Evolutionary conservation across 1,284 basidiomycete genomes (phyloP).

Genomic region (Austroboletus olivaceoglutinosus): DNA sequence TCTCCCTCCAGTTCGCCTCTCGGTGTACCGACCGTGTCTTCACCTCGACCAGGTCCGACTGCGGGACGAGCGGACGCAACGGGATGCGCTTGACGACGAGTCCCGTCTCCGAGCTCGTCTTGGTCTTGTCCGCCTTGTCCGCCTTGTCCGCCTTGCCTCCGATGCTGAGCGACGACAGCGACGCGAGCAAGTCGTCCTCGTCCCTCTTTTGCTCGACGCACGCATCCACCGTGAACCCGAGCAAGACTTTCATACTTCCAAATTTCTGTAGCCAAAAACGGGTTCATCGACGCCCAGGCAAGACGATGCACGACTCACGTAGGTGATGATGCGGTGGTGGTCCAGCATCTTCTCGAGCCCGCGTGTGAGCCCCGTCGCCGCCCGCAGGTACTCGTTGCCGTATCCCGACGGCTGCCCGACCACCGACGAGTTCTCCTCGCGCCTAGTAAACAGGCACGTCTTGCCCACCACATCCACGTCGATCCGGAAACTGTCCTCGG

Average conservation of each 20-base stretch:
- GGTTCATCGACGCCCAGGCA: neutral
- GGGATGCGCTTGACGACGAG: constrained; percentile 16
- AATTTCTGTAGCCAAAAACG: constrained; percentile 23
- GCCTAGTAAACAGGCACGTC: constrained; percentile 34
- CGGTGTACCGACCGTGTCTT: constrained; percentile 34
- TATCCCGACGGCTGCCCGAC: constrained; percentile 24
- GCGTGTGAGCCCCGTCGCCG: constrained; percentile 23
- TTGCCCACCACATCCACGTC: constrained; percentile 33
- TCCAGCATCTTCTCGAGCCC: constrained; percentile 34
- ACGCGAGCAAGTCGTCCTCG: constrained; percentile 26
- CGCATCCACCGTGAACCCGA: constrained; percentile 36
- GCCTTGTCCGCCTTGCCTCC: neutral
- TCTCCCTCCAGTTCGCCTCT: constrained; percentile 37
- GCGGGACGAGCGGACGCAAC: constrained; percentile 29
- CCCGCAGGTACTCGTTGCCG: constrained; percentile 36
- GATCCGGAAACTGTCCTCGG: constrained; percentile 34
- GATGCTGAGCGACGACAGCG: constrained; percentile 30
- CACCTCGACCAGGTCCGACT: constrained; percentile 40
- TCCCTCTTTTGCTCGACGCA: constrained; percentile 18
- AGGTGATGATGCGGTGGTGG: constrained; percentile 39
- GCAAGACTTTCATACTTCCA: constrained; percentile 32
- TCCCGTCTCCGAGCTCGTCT: neutral
- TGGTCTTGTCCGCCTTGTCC: neutral
- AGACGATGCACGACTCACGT: constrained; percentile 29
- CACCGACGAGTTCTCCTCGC: constrained; percentile 17